Base-by-base conservation (phyloP, 805 yeast genomes). In the Metschnikowia henanensis region DNA sequence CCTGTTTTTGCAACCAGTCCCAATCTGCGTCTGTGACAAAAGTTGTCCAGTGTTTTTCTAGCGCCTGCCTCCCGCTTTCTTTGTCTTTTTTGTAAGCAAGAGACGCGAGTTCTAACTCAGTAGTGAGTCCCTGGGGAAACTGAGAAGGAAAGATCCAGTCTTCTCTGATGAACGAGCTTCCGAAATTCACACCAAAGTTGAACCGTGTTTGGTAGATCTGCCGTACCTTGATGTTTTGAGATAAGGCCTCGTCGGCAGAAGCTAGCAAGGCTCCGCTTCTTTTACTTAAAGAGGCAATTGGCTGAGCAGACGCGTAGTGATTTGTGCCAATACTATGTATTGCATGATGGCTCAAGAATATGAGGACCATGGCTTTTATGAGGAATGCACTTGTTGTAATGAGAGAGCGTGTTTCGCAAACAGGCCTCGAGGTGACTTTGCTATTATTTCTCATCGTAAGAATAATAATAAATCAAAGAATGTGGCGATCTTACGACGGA, bases 131-230 rank as follows among this genome's bases (percentile, higher is more conserved):
- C 18, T 77, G 78, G 3, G 76, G 71, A 55, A 87, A 86, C 45
- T 83, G 63, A 29, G 74, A 67, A 39, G 77, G 83, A 59, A 67
- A 85, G 23, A 89, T 87, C 81, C 87, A 91, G 53, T 80, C 81
- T 59, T 91, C 97, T 34, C 80, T 70, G 0, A 90, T 82, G 61
- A 90, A 91, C 43, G 83, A 62, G 0, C 90, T 75, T 0, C 98
- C 98, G 32, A 91, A 66, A 61, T 90, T 91, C 23, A 87, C 95
- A 4, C 97, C 98, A 57, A 79, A 81, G 59, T 87, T 87, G 53
- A 68, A 66, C 38, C 94, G 67, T n/a, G 75, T 65, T 52, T 76
- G 83, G 54, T 72, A 80, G n/a, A 86, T 73, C 19, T 80, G 72
- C 30, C 62, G 66, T 39, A 56, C 58, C 7, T 73, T 56, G 4